Percentiles rank a stretch among this genome's conserved stretches.
Conservation (phyloP, 176 grass and related monocot species). For the Cenchrus fungigraminus region DNA sequence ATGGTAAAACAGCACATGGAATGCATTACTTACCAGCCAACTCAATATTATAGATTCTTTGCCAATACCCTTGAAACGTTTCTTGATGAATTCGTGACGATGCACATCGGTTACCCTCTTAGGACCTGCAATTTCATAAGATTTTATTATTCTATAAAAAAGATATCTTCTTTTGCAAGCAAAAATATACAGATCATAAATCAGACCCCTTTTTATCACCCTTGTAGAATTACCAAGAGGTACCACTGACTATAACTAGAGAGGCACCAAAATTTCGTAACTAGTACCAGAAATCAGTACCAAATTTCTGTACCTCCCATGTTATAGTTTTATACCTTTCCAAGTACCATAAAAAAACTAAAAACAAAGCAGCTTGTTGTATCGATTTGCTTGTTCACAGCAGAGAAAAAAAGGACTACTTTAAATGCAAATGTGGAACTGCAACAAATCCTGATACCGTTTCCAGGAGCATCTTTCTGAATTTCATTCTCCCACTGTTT, state of each 20-base stretch:
- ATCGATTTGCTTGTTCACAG: not conserved
- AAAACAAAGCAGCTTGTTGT: constrained; percentile 6
- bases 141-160: constrained; percentile 16
- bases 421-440: constrained; percentile 13
- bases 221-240: not conserved
- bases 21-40: constrained; percentile 87
- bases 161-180: not conserved
- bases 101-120: constrained; percentile 46
- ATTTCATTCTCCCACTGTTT: constrained; percentile 85
- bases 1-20: constrained; percentile 5
- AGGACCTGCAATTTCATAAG: constrained; percentile 40
- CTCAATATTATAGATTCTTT: constrained; percentile 81
- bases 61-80: constrained; percentile 82
- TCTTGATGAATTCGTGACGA: constrained; percentile 77
- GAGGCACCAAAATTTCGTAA: not conserved
- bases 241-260: not conserved
- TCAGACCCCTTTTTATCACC: not conserved
- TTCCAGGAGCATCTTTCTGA: constrained; percentile 60
- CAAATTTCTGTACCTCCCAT: not conserved
- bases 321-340: not conserved
- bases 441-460: constrained; percentile 48
- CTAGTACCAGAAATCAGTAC: not conserved
- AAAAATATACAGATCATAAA: constrained; percentile 17
- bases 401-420: not conserved
- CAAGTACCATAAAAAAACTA: not conserved